A percentile compares a stretch with the other conserved stretches of the same genome.
Conservation (phyloP, 2,329 filamentous ascomycete genomes). For the Lachnellula subtilissima region DNA sequence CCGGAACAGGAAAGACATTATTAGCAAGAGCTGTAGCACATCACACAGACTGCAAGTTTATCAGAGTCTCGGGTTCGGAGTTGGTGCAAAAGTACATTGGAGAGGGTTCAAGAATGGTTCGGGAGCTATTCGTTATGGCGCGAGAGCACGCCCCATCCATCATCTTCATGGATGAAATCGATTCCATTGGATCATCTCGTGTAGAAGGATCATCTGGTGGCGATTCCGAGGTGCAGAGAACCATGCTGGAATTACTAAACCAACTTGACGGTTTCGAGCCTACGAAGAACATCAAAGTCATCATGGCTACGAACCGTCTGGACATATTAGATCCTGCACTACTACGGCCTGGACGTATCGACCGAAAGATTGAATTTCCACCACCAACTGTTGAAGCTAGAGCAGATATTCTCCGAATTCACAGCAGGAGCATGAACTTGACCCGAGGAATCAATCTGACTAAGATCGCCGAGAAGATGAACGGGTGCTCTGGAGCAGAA, state of each 20-base stretch:
- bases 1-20: slow-evolving; percentile 94
- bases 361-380: slow-evolving; percentile 98
- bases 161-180: slow-evolving; percentile 99
- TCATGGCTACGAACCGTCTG: slow-evolving; percentile 98
- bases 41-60: slow-evolving; percentile 99
- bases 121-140: slow-evolving; percentile 98
- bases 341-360: slow-evolving; percentile 92
- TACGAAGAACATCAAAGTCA: slow-evolving; percentile 99
- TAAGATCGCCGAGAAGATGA: slow-evolving; percentile 99
- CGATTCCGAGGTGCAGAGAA: slow-evolving; percentile 96
- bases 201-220: slow-evolving; percentile 93
- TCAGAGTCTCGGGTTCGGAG: slow-evolving; percentile 92
- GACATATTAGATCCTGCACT: slow-evolving; percentile 96
- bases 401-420: slow-evolving; percentile 95
- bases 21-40: slow-evolving; percentile 93
- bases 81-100: slow-evolving; percentile 99
- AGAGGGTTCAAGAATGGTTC: slow-evolving; percentile 96
- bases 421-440: slow-evolving; percentile 97
- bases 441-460: slow-evolving; percentile 95
- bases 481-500: slow-evolving; percentile 94
- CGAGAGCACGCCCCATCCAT: slow-evolving; percentile 96
- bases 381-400: slow-evolving; percentile 93
- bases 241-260: slow-evolving; percentile 97
- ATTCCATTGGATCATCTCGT: slow-evolving; percentile 95
- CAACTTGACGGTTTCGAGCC: slow-evolving; percentile 98